Conservation (phyloP, 768 basidiomycete species). For the Tricholoma terreum region DNA sequence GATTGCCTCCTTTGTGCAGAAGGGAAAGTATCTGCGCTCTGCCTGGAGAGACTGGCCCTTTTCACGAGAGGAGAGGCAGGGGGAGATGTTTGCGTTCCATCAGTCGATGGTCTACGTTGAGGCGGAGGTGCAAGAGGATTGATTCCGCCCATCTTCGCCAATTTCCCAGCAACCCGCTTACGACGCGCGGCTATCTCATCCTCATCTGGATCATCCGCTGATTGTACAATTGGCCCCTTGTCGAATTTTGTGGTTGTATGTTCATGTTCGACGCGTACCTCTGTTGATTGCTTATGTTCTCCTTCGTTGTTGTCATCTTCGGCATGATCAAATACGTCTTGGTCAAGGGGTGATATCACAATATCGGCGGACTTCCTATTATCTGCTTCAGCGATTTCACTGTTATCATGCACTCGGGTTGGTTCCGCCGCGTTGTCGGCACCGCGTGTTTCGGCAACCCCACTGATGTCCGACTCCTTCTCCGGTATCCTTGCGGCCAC, state of each 20-base stretch:
- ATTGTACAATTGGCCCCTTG: slow-evolving; percentile 2
- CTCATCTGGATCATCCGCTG: slow-evolving; percentile 34
- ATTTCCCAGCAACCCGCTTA: slow-evolving; percentile 59
- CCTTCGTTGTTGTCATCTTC: slow-evolving; percentile 4
- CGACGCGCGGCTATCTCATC: slow-evolving; percentile 54
- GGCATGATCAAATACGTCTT: not conserved
- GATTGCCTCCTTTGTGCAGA: slow-evolving; percentile 10
- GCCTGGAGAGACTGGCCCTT: slow-evolving; percentile 9
- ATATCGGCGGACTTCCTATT: not conserved
- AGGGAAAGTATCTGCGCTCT: slow-evolving; percentile 4
- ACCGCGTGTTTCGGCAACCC: not conserved
- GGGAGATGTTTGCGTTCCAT: slow-evolving; percentile 1
- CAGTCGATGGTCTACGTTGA: not conserved
- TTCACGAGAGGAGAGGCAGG: slow-evolving; percentile 6
- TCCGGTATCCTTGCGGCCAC: not conserved
- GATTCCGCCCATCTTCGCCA: slow-evolving; percentile 67
- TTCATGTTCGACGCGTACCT: not conserved
- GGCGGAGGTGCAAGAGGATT: slow-evolving; percentile 44
- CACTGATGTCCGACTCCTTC: not conserved
- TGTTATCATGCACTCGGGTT: too few species aligned
- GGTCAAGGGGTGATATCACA: not conserved
- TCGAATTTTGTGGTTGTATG: slow-evolving; percentile 1
- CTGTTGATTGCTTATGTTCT: not conserved
- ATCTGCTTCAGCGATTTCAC: not conserved
- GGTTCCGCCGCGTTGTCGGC: too few species aligned